phyloP scores from a whole-genome alignment of 140 eudicot genomes.

The Artemisia princeps region DNA sequence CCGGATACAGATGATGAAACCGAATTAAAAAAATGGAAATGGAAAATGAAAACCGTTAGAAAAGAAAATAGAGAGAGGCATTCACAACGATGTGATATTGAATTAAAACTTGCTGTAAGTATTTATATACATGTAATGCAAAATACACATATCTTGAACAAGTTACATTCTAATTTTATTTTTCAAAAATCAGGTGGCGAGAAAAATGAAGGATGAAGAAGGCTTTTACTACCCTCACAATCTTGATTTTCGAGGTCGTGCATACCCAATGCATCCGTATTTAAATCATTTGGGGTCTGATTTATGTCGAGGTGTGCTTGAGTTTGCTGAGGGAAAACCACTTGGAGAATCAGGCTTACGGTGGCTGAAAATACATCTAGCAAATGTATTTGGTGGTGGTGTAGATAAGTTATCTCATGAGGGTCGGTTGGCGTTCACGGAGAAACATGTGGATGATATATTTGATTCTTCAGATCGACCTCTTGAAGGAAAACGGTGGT shows the following conservation, averaged over 20 bases:
- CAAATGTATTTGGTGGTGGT: slow-evolving; percentile 82
- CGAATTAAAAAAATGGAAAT: slow-evolving; percentile 74
- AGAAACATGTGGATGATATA: slow-evolving; percentile 73
- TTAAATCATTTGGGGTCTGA: slow-evolving; percentile 93
- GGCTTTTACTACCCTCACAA: slow-evolving; percentile 94
- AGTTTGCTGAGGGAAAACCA: slow-evolving; percentile 88
- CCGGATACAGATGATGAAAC: slow-evolving; percentile 81
- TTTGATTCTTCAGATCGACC: slow-evolving; percentile 96
- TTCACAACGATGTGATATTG: slow-evolving; percentile 87
- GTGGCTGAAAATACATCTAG: slow-evolving; percentile 86
- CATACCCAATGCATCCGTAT: slow-evolving; percentile 97
- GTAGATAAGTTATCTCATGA: slow-evolving; percentile 78
- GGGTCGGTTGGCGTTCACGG: slow-evolving; percentile 66
- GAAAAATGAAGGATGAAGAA: slow-evolving; percentile 93
- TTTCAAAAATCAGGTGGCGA: slow-evolving; percentile 54
- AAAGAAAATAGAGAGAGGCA: slow-evolving; percentile 80
- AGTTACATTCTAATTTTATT: slow-evolving; percentile 8
- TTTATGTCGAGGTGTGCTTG: slow-evolving; percentile 86
- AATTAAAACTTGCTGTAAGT: slow-evolving; percentile 82
- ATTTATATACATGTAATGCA: background rate
- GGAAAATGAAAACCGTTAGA: slow-evolving; percentile 65
- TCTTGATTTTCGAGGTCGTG: slow-evolving; percentile 97
- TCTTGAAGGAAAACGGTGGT: slow-evolving; percentile 91
- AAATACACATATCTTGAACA: background rate
- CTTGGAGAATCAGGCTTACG: slow-evolving; percentile 80